Conservation (phyloP, 148 eudicot genomes). For the Spergularia marina region DNA sequence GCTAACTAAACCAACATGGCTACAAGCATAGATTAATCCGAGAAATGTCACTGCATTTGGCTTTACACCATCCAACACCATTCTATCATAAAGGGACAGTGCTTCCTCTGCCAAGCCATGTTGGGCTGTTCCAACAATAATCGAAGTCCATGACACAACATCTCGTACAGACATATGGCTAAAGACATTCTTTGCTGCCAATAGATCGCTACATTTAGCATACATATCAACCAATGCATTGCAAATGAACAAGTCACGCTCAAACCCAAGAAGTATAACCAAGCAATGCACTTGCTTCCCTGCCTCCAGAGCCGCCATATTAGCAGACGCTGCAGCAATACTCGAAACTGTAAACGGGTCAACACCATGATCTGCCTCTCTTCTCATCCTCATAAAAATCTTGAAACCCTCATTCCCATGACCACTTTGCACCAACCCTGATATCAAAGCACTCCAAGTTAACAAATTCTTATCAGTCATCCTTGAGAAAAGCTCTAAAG, state of each 20-base stretch:
- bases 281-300: conserved; percentile 66
- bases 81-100: conserved; percentile 50
- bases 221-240: conserved; percentile 75
- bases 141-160: conserved; percentile 78
- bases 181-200: conserved; percentile 49
- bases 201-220: conserved; percentile 70
- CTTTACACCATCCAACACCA: conserved; percentile 48
- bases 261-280: conserved; percentile 55
- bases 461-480: conserved; percentile 49
- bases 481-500: conserved; percentile 43
- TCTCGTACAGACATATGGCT: conserved; percentile 37
- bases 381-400: conserved; percentile 48
- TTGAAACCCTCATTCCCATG: conserved; percentile 42
- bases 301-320: conserved; percentile 48
- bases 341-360: conserved; percentile 58
- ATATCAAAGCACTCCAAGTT: conserved; percentile 79
- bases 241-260: conserved; percentile 39
- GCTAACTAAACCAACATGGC: conserved; percentile 69
- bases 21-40: conserved; percentile 71
- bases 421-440: conserved; percentile 69
- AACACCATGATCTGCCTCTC: conserved; percentile 37
- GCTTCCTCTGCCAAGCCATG: conserved; percentile 71
- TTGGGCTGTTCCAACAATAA: conserved; percentile 74
- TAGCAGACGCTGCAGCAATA: conserved; percentile 52
- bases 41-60: conserved; percentile 73